Conservation (phyloP, 495 filamentous ascomycete species). For the Neurospora sp. region DNA sequence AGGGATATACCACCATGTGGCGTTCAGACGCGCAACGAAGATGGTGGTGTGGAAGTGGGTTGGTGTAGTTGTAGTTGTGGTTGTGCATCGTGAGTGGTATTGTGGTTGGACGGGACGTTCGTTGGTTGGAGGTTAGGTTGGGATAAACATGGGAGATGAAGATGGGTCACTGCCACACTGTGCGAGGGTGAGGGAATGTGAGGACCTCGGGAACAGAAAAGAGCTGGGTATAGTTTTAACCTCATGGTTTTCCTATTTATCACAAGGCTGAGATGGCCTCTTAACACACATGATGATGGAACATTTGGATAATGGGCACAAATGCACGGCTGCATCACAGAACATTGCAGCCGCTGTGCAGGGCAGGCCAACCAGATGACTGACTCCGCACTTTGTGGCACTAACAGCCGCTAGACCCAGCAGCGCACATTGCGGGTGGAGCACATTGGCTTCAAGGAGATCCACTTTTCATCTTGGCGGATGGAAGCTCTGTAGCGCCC, state of each 20-base stretch:
- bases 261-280: background rate
- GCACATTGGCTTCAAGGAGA: background rate
- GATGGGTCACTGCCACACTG: background rate
- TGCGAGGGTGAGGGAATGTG: background rate
- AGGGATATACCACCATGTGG: background rate
- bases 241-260: too few relatives aligned
- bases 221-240: background rate
- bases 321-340: background rate
- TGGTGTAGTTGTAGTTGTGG: background rate
- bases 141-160: background rate
- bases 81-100: background rate
- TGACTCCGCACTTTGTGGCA: background rate
- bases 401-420: background rate
- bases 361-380: background rate
- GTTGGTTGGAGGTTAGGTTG: background rate
- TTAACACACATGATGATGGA: background rate
- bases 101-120: background rate
- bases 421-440: background rate
- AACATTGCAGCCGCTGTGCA: background rate
- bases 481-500: conserved; percentile 5
- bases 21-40: background rate
- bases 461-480: conserved; percentile 5
- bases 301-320: background rate
- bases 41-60: background rate
- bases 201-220: background rate